Conservation (phyloP, 1,284 basidiomycete genomes). For the Melampsora abietis-canadensis region DNA sequence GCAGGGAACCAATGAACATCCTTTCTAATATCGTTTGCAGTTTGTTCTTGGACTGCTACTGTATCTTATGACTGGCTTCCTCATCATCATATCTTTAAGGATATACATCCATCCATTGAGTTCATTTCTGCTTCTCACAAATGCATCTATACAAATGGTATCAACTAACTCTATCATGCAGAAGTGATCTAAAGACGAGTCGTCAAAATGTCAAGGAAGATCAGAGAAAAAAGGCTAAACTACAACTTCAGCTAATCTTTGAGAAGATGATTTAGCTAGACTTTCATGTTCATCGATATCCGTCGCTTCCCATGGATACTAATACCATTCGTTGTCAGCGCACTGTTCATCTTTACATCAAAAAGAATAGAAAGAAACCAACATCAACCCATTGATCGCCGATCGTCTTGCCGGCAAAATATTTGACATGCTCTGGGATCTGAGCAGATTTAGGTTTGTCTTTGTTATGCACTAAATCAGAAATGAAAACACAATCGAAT, state of each 20-base stretch:
- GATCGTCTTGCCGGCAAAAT: constrained; percentile 50
- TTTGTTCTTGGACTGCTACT: too few relatives aligned
- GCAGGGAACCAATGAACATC: too few relatives aligned
- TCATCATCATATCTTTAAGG: too few relatives aligned
- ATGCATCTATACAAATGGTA: background rate
- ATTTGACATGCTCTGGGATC: constrained; percentile 67
- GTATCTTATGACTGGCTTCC: too few relatives aligned
- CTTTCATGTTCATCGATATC: constrained; percentile 42
- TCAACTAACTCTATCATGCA: background rate
- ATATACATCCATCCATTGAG: too few relatives aligned
- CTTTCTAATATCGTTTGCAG: too few relatives aligned
- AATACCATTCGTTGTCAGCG: background rate
- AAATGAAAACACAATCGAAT: background rate
- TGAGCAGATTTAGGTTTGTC: constrained; percentile 74
- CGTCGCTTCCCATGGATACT: constrained; percentile 42
- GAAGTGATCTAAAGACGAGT: background rate
- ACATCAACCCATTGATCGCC: constrained; percentile 42
- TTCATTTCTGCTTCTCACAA: too few relatives aligned
- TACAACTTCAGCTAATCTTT: background rate
- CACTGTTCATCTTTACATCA: background rate
- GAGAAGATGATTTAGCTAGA: background rate
- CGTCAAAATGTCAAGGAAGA: too few relatives aligned
- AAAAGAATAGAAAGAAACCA: background rate
- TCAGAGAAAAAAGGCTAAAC: too few relatives aligned
- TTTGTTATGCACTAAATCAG: constrained; percentile 75